Evolutionary conservation across 305 asterid genomes (phyloP), one percentile per base, ranked within the genome.

Genomic region (Salvia sclarea): DNA sequence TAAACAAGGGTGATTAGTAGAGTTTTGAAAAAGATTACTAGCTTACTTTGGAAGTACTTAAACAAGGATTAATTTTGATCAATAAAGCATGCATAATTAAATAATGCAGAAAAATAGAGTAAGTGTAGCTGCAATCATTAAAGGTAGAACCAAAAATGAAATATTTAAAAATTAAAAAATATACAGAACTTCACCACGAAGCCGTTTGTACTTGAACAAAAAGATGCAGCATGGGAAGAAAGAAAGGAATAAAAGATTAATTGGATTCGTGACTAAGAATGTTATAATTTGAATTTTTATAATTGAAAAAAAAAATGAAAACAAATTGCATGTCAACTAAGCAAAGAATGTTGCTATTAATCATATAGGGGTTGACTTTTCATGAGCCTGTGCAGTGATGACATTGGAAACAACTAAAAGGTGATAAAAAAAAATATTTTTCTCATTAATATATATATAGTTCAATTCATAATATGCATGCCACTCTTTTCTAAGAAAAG

Each of bases 31-130:
- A 24, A 48, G 13, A 38, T n/a, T 68, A 48, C 37, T 49, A 52
- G 75, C 74, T 78, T 73, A 59, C 77, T 75, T 66, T 66, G 67
- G 66, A 71, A 56, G 66, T 79, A 61, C 64, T 72, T 79, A 64
- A 67, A 72, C 57, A 69, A 65, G 57, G 20, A 20, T 41, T 41
- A 64, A 48, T 33, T 31, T 49, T 76, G 35, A 68, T 61, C 9
- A 56, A 48, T 25, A 44, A 78, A 75, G 78, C 76, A 69, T 76
- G 54, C 33, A 24, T 48, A 22, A 60, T 69, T 47, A 69, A 79
- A 61, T 63, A 72, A 38, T 78, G 11, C 25, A 16, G 59, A 61
- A 45, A 60, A 66, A 54, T 48, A 44, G 49, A 61, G n/a, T 28
- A 61, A 45, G 69, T 72, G 75, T 55, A 55, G 22, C 47, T 66